These are phyloP conservation scores for Spatholobus suberectus DNA, from an alignment of 306 rosid genomes.

Conservation along the genomic window DNA sequence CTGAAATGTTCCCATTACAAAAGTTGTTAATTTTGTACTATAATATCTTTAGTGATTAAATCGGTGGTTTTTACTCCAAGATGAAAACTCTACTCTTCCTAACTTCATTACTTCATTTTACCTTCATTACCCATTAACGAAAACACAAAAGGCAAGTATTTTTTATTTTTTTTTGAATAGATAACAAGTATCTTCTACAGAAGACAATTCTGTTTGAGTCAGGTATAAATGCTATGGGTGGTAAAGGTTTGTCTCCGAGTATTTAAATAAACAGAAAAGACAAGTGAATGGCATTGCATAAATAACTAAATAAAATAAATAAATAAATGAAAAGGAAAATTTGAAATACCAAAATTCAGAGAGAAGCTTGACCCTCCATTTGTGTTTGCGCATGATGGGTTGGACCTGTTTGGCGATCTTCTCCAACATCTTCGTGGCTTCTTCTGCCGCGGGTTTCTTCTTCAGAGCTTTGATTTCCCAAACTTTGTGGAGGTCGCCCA, in stretches of 20 bases:
- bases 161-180: no score
- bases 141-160: background rate
- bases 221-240: no score
- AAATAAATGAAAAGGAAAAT: background rate
- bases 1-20: background rate
- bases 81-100: slow-evolving; percentile 12
- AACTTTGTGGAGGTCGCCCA: slow-evolving; percentile 76
- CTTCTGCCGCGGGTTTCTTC: slow-evolving; percentile 71
- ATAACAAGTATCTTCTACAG: no score
- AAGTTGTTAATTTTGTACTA: background rate
- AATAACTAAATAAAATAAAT: background rate
- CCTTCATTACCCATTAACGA: slow-evolving; percentile 9
- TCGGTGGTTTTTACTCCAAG: background rate
- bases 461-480: slow-evolving; percentile 88
- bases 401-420: slow-evolving; percentile 91
- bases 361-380: slow-evolving; percentile 92
- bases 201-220: no score
- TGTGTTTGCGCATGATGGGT: slow-evolving; percentile 88
- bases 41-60: background rate
- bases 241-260: background rate
- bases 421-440: slow-evolving; percentile 78
- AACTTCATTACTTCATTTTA: background rate
- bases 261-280: background rate
- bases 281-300: background rate
- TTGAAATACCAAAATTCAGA: slow-evolving; percentile 78